Evolutionary conservation across 192 early-diverging fungal species (phyloP), one percentile per base, ranked within the genome.

Genomic region (Rhizoclosmatium sp.): DNA sequence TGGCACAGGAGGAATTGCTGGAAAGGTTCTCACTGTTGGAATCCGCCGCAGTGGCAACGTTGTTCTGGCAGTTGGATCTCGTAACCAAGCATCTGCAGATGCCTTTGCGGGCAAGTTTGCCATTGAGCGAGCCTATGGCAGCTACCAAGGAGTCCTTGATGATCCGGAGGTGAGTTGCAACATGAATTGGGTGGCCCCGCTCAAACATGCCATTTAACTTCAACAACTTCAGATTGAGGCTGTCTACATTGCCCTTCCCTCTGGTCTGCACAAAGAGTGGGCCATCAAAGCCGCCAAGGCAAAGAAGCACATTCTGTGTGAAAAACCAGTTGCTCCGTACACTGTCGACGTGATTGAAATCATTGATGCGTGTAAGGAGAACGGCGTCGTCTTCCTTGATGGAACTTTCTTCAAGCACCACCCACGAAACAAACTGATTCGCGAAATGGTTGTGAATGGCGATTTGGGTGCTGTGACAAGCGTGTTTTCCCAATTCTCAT

Each of bases 341-440:
- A 42, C 60, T 3, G 2, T 48, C 4, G 61, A 71, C 23, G 78
- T 79, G 4, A 19, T 48, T 2, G 61, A 71, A 47, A 79, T 79
- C 7, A 39, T 79, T 23, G 61, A 45, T 1, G 64, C 72, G 2
- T 71, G 79, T 61, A 54, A 60, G 31, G 72, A 19, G 4, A n/a
- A 49, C 0, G 44, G 44, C n/a, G 79, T 80, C 45, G 79, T 80
- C 40, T 80, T 80, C 45, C 59, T 80, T 42, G 79, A 80, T 59
- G 79, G 79, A 47, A 80, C 79, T 49, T 80, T 73, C 42, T 80
- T 70, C 69, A 68, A 71, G 41, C 79, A 80, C 73, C 79, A 80
- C 42, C 79, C 79, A 12, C 71, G 79, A 40, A 80, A 59, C 59
- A 54, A 23, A 23, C 2, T 42, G 39, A 73, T 80, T 61, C 48